phyloP scores from a whole-genome alignment of 2,329 filamentous ascomycete species.

The Onygenales sp. region DNA sequence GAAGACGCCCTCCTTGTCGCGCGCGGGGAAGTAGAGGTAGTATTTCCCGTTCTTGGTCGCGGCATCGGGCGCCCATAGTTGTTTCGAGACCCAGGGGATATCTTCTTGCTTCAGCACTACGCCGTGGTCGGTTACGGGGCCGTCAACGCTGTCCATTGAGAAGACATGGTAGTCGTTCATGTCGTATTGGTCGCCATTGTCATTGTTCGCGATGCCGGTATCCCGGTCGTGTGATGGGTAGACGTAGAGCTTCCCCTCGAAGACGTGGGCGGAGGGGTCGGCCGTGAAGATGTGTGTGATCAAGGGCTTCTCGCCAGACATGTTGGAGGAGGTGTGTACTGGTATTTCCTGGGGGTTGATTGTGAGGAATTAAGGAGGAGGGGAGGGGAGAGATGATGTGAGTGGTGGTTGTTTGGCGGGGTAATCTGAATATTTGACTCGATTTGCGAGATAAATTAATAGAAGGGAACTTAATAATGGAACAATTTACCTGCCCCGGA shows the following conservation, averaged over 20 bases:
- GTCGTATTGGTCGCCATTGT: constrained; percentile 79
- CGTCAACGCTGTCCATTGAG: constrained; percentile 47
- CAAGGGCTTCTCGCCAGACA: constrained; percentile 40
- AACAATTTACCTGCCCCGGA: no score
- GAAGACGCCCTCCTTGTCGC: constrained; percentile 61
- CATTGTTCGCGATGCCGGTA: constrained; percentile 65
- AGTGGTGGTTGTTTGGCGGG: no score
- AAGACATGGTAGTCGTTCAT: constrained; percentile 80
- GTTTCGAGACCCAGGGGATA: constrained; percentile 67
- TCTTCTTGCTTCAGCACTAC: constrained; percentile 55
- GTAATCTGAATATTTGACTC: no score
- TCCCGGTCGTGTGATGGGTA: constrained; percentile 75
- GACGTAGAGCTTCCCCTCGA: constrained; percentile 65
- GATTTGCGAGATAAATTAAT: no score
- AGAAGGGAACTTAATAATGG: no score
- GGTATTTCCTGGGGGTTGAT: background rate
- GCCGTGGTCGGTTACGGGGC: constrained; percentile 62
- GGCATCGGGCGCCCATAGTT: constrained; percentile 73
- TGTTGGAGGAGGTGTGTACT: background rate
- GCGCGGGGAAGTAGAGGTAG: constrained; percentile 69
- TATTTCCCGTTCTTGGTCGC: constrained; percentile 60
- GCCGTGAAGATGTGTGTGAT: constrained; percentile 70
- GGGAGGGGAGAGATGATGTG: background rate
- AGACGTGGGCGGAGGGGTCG: constrained; percentile 72
- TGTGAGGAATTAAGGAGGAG: background rate